Evolutionary conservation across 139 green algal species (phyloP).

Genomic region (Coccomyxa sp.): DNA sequence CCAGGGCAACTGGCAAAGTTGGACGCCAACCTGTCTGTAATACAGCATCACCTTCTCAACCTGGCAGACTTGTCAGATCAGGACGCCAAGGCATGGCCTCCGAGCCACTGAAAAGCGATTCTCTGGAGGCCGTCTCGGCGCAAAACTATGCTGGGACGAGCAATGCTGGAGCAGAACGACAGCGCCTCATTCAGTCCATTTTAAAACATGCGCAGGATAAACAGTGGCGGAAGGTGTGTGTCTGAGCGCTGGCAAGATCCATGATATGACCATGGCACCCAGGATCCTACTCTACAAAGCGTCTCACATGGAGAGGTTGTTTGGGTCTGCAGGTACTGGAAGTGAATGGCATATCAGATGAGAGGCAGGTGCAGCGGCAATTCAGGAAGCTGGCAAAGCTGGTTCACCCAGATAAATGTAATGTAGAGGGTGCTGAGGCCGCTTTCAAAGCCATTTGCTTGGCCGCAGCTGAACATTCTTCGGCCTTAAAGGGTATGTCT

Average conservation of each 20-base stretch:
- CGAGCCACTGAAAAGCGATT: too few relatives aligned
- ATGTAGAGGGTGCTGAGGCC: constrained; percentile 2
- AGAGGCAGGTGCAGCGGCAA: not conserved
- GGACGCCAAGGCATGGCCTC: not conserved
- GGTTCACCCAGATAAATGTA: constrained; percentile 21
- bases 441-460: constrained; percentile 11
- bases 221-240: constrained; percentile 6
- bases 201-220: constrained; percentile 2
- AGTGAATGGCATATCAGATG: not conserved
- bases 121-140: too few relatives aligned
- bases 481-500: not conserved
- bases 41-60: not conserved
- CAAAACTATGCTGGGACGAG: too few relatives aligned
- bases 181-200: not conserved
- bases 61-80: not conserved
- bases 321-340: constrained; percentile 3
- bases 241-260: not conserved
- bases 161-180: too few relatives aligned
- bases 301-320: not conserved
- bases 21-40: not conserved
- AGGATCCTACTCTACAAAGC: not conserved
- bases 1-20: not conserved
- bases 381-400: constrained; percentile 5
- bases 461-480: not conserved
- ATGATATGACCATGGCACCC: not conserved